Base-by-base conservation (phyloP, 2,329 filamentous ascomycete genomes). In the Phoma sp. region DNA sequence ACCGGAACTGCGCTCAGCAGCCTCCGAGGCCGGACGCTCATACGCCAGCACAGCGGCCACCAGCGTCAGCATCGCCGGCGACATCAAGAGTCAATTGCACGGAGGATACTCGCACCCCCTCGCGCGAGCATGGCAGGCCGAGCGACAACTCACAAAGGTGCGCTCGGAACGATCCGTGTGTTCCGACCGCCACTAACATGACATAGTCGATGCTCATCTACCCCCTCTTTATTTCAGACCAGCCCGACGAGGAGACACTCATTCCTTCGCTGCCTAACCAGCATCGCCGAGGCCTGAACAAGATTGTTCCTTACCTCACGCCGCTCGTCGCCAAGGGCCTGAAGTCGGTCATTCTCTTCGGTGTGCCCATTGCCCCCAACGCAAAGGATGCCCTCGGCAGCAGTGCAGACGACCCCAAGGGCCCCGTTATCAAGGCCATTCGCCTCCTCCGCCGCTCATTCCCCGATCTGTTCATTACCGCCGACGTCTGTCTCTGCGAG, bases 401-500 rank as follows among this genome's bases (percentile, higher is more conserved):
- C 23, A 85, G 91, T 18, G 95, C 95, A 66, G 95, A 98, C 74
- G 93, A 98, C 73, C 93, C 93, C 29, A 83, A 91, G 61, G 95
- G 95, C 30, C 95, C 95, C 15, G 95, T 98, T 45, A 96, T 98
- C 66, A 87, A 87, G 67, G 84, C 86, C 40, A 97, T 98, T 71
- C 89, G 89, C 43, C 83, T 97, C 25, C 83, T 99, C 52, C 89
- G 92, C 64, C 85, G 90, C 61, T 83, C 87, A 32, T 98, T 97
- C 77, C 95, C 95, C 2, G 87, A 92, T 58, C 84, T 99, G 56
- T 98, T 96, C 79, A 91, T 99, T 67, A 88, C 89, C 63, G 87
- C 89, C 56, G 95, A 99, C 73, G 95, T 99, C 53, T 98, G 95
- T 73, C 88, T 99, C 7, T 99, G 95, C 84, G 95, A 99, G 78